Base-by-base conservation (phyloP, 2,329 filamentous ascomycete species). In the Helotiales sp. region DNA sequence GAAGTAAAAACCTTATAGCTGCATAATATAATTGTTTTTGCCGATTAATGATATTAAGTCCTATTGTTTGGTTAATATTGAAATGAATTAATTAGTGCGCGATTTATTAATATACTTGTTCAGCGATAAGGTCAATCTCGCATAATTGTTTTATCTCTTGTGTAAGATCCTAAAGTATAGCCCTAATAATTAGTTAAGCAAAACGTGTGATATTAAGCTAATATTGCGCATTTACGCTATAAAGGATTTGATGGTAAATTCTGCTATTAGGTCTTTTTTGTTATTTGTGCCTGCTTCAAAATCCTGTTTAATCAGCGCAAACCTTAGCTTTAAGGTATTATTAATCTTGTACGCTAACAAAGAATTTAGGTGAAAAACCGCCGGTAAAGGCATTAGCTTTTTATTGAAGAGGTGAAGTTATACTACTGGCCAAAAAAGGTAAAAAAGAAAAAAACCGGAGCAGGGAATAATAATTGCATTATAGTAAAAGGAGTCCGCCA, bases 271-370 rank as follows among this genome's bases (percentile, higher is more conserved):
- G 40, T 45, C 40, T 45, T 17, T 15, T 17, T 17, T 45, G 49
- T 52, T 24, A 52, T 52, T 52, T 52, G 49, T 28, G 49, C 22
- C 49, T 52, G 49, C 20, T 52, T 13, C 49, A 52, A 52, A 26
- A 28, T 52, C 24, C 49, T 52, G 49, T 52, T 28, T 24, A 24
- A 24, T 52, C 24, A 52, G 49, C 40, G 17, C 40, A 45, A 45
- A 15, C 13, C 40, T 17, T 45, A 17, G 13, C 40, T 20, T 45
- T 45, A 17, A 45, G 40, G 30, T n/a, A 17, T 45, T 17, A 45
- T 45, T 6, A 45, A 17, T 45, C 40, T 45, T 17, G 5, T 32
- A 32, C 30, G 6, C 30, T 32, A 10, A 32, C 30, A 32, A 10
- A 32, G 30, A 32, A 32, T 32, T 32, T 10, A 32, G 30, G 30